Evolutionary conservation across 2,329 filamentous ascomycete species (phyloP), one percentile per base, ranked within the genome.

Genomic region (Colletotrichum eleusines): DNA sequence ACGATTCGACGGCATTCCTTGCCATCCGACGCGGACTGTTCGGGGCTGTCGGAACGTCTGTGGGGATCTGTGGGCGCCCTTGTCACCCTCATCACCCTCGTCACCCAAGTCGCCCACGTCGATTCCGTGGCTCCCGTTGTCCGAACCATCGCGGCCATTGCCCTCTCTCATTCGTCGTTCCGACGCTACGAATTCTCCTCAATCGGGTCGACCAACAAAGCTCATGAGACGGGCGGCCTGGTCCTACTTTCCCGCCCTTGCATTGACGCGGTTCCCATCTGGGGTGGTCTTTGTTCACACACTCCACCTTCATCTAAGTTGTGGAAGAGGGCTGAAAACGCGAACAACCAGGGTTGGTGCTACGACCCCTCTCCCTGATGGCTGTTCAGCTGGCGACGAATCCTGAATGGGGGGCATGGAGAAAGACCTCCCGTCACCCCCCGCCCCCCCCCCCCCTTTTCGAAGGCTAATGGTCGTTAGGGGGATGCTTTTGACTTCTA

Each of bases 241-340:
- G 64, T 31, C 46, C 44, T 63, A 26, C 20, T 35, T 51, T 67
- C 35, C 69, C 64, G 64, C 64, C 53, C 59, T 59, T 68, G 64
- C 64, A 59, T 71, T 71, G 64, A 68, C 9, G 50, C 59, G 53
- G 64, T 42, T 63, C 28, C 59, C 40, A 5, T 58, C 44, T 54
- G 38, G 51, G n/a, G 23, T 46, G 31, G 53, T 35, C 42, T 38
- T 14, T 20, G 28, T 20, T 26, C 28, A 58, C 44, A 58, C 58
- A 69, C 38, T 44, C 55, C 59, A 69, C 31, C 38, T 35, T 20
- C 42, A 28, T 67, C 23, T 26, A 20, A 42, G 26, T 35, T 28
- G 31, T 53, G n/a, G n/a, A 53, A 53, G 40, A 44, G 23, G 50
- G 33, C 6, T 38, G 63, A 33, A 26, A n/a, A 9, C 28, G 26